Evolutionary conservation across 306 rosid species (phyloP).

Genomic region (apple (Malus domestica)): ASM211411v1 NC_041799.1:25572501-25573000

Average conservation of each 20-base stretch:
- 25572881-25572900: background rate
- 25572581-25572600: background rate
- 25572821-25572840: background rate
- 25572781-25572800: constrained; percentile 32
- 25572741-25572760: constrained; percentile 31
- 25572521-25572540: background rate
- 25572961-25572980: background rate
- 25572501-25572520: background rate
- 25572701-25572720: constrained; percentile 67
- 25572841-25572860: background rate
- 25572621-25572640: constrained; percentile 7
- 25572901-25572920: background rate
- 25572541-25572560: background rate
- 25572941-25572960: background rate
- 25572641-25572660: constrained; percentile 72
- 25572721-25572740: constrained; percentile 60
- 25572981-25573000: background rate
- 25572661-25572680: constrained; percentile 93
- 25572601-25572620: background rate
- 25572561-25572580: background rate
- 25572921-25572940: background rate
- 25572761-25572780: constrained; percentile 29
- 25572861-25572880: background rate
- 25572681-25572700: constrained; percentile 73
- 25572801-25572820: background rate